phyloP scores from a whole-genome alignment of 2,329 filamentous ascomycete genomes.

The Colletotrichum godetiae region DNA sequence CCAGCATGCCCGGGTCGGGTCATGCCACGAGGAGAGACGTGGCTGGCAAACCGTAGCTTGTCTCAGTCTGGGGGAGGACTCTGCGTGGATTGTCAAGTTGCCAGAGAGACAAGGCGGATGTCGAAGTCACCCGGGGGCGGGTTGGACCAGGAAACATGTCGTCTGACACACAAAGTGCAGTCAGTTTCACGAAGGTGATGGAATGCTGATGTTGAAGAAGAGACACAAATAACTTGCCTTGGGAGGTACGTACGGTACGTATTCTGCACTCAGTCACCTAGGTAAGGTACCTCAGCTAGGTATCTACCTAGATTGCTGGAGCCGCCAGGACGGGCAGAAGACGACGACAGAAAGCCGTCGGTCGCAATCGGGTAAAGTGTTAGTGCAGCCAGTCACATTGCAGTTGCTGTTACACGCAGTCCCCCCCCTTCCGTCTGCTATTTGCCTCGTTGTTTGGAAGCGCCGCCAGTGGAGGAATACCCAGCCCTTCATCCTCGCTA shows the following conservation, averaged over 20 bases:
- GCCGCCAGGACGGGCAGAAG: neutral
- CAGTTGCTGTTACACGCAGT: too few relatives aligned
- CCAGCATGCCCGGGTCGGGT: neutral
- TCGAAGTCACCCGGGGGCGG: neutral
- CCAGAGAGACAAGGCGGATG: neutral
- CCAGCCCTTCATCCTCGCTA: neutral
- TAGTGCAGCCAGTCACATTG: slow-evolving; percentile 1
- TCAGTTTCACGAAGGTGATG: neutral
- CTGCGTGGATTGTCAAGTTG: neutral
- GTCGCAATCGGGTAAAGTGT: slow-evolving; percentile 23
- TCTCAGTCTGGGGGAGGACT: neutral
- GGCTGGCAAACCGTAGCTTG: slow-evolving; percentile 4
- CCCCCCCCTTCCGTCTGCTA: neutral
- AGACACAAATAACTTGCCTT: neutral
- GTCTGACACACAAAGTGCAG: slow-evolving; percentile 13
- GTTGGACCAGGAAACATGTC: neutral
- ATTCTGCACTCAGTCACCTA: too few relatives aligned
- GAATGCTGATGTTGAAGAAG: neutral
- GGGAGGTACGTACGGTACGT: neutral
- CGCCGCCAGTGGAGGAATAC: slow-evolving; percentile 22
- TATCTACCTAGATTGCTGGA: neutral
- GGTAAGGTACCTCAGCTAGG: neutral
- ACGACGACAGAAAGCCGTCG: neutral
- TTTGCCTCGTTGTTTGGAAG: slow-evolving; percentile 5
- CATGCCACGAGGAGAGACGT: slow-evolving; percentile 25